These are phyloP conservation scores for Liriodendron chinense DNA, from an alignment of 164 flowering plant genomes.

Conservation along the genomic window DNA sequence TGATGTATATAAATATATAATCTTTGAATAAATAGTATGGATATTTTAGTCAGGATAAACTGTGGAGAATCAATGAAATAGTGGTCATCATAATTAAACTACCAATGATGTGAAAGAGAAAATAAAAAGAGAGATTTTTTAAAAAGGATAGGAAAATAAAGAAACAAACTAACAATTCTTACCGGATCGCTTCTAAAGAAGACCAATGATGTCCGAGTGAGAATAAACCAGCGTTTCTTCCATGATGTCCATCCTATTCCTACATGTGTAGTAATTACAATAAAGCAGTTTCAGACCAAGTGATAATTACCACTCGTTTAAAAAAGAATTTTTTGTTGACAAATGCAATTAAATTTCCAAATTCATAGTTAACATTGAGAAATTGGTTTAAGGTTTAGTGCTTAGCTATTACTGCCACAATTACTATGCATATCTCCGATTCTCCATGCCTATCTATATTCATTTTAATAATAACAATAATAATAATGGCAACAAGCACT, in stretches of 20 bases:
- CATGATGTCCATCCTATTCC: constrained; percentile 99
- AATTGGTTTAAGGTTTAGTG: background rate
- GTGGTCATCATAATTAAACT: background rate
- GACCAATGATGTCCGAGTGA: constrained; percentile 84
- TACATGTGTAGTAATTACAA: constrained; percentile 13
- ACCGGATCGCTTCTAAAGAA: constrained; percentile 98
- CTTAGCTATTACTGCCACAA: background rate
- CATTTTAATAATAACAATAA: background rate
- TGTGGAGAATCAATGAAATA: background rate
- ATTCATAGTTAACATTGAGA: background rate
- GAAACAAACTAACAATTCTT: constrained; percentile 36
- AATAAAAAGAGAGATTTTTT: background rate
- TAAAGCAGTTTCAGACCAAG: background rate
- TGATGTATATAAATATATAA: no score
- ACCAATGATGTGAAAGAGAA: background rate
- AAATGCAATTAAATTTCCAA: background rate
- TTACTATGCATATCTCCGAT: background rate
- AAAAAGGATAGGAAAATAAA: background rate
- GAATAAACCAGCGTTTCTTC: constrained; percentile 98
- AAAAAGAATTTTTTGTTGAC: background rate
- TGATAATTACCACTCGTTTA: background rate
- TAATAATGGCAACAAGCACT: background rate
- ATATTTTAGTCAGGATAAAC: background rate
- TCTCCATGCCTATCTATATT: background rate
- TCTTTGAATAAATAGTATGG: no score